These are phyloP conservation scores for Penicillium sp. DNA, from an alignment of 2,329 filamentous ascomycete genomes.

Conservation along the genomic window DNA sequence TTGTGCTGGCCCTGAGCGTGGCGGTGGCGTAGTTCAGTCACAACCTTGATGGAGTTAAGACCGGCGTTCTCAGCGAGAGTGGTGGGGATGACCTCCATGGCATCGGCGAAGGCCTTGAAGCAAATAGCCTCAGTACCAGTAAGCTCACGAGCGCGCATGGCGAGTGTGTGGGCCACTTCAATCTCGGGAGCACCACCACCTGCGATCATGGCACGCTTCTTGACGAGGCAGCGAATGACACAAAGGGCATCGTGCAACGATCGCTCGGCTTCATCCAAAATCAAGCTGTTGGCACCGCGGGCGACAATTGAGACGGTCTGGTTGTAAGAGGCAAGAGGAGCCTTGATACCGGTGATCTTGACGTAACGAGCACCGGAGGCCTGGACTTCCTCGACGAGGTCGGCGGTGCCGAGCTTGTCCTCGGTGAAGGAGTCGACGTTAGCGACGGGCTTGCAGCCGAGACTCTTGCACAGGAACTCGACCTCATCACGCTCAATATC, in stretches of 20 bases:
- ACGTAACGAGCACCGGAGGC: slow-evolving; percentile 86
- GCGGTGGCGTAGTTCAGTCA: slow-evolving; percentile 89
- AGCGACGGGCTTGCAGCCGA: slow-evolving; percentile 97
- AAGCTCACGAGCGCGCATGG: slow-evolving; percentile 76
- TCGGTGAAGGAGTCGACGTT: slow-evolving; percentile 98
- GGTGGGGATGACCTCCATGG: slow-evolving; percentile 94
- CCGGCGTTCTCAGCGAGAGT: slow-evolving; percentile 97
- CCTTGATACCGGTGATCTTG: slow-evolving; percentile 89
- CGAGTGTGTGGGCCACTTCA: slow-evolving; percentile 84
- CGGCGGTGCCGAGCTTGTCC: slow-evolving; percentile 92
- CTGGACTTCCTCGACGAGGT: slow-evolving; percentile 89
- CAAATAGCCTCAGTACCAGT: slow-evolving; percentile 94
- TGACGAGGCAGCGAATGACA: slow-evolving; percentile 93
- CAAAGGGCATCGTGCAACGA: slow-evolving; percentile 96
- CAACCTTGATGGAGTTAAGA: slow-evolving; percentile 97
- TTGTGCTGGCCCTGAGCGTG: slow-evolving; percentile 95
- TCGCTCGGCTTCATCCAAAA: slow-evolving; percentile 95
- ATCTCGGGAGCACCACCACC: slow-evolving; percentile 96
- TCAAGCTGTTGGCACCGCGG: slow-evolving; percentile 88
- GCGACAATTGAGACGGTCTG: slow-evolving; percentile 93
- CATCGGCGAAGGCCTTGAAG: slow-evolving; percentile 98
- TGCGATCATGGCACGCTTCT: slow-evolving; percentile 99
- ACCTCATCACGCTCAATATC: slow-evolving; percentile 98
- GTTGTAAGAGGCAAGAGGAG: slow-evolving; percentile 56
- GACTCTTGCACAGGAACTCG: slow-evolving; percentile 98